These are phyloP conservation scores for Pythium utonaiense DNA, from an alignment of 352 stramenopile genomes.

Conservation along the genomic window DNA sequence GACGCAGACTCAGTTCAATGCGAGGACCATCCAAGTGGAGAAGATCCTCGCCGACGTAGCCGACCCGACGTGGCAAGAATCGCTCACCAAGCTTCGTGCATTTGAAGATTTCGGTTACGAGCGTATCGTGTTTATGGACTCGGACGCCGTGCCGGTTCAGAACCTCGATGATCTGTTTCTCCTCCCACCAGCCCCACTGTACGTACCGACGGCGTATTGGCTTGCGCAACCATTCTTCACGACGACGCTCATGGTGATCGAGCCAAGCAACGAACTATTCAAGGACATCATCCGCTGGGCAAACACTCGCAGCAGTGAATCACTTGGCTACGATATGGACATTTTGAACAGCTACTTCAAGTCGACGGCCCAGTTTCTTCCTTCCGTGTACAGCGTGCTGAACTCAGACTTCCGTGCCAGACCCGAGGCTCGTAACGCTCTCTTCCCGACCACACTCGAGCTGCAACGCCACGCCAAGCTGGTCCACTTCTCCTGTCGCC, in stretches of 20 bases:
- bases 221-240: conserved; percentile 31
- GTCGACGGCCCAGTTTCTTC: conserved; percentile 11
- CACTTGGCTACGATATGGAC: conserved; percentile 29
- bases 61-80: conserved; percentile 16
- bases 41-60: conserved; percentile 8
- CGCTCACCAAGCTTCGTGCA: conserved; percentile 17
- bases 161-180: conserved; percentile 35
- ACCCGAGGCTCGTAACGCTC: background rate
- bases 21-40: conserved; percentile 7
- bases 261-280: conserved; percentile 21
- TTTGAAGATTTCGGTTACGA: conserved; percentile 20
- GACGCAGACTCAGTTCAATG: background rate
- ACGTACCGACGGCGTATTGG: conserved; percentile 32
- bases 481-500: conserved; percentile 19
- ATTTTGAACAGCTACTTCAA: conserved; percentile 31
- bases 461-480: conserved; percentile 9
- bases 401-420: conserved; percentile 31
- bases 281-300: conserved; percentile 23
- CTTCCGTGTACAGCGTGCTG: conserved; percentile 29
- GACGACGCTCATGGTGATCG: conserved; percentile 30
- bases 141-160: conserved; percentile 27
- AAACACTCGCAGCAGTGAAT: conserved; percentile 1
- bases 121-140: conserved; percentile 32
- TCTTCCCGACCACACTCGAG: conserved; percentile 10
- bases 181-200: conserved; percentile 15